Evolutionary conservation across 2,329 filamentous ascomycete genomes (phyloP).

Genomic region (Penicillium expansum): DNA sequence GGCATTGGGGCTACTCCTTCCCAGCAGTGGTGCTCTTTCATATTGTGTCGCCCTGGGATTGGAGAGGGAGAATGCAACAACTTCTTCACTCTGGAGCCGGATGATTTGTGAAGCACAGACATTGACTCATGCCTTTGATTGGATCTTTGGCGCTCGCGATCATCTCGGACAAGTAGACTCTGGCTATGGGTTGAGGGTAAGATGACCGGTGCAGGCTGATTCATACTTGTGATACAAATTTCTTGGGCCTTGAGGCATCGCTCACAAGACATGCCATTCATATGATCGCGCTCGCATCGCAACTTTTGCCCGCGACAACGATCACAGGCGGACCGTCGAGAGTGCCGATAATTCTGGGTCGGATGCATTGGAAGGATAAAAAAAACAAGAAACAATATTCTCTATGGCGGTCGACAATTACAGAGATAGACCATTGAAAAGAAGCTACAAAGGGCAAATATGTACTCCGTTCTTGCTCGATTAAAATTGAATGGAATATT

Average conservation of each 20-base stretch:
- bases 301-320: slow-evolving; percentile 26
- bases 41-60: not conserved
- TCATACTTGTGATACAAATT: slow-evolving; percentile 20
- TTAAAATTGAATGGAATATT: not conserved
- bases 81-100: slow-evolving; percentile 12
- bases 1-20: not conserved
- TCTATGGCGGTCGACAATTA: not conserved
- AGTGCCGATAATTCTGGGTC: slow-evolving; percentile 21
- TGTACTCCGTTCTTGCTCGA: not conserved
- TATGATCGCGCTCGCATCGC: slow-evolving; percentile 23
- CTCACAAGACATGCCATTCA: slow-evolving; percentile 23
- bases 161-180: not conserved
- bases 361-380: slow-evolving; percentile 14
- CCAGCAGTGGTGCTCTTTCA: slow-evolving; percentile 5
- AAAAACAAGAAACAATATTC: no score
- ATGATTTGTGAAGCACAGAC: slow-evolving; percentile 16
- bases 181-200: not conserved
- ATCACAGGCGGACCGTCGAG: slow-evolving; percentile 25
- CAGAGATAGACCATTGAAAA: not conserved
- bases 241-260: slow-evolving; percentile 27
- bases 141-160: not conserved
- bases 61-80: not conserved
- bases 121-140: slow-evolving; percentile 1
- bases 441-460: not conserved
- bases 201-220: slow-evolving; percentile 11